Percentiles rank a stretch among this genome's conserved stretches.
These are phyloP conservation scores for Straminergon stramineum DNA, from an alignment of 225 moss, liverwort and hornwort species.

Conservation along the genomic window DNA sequence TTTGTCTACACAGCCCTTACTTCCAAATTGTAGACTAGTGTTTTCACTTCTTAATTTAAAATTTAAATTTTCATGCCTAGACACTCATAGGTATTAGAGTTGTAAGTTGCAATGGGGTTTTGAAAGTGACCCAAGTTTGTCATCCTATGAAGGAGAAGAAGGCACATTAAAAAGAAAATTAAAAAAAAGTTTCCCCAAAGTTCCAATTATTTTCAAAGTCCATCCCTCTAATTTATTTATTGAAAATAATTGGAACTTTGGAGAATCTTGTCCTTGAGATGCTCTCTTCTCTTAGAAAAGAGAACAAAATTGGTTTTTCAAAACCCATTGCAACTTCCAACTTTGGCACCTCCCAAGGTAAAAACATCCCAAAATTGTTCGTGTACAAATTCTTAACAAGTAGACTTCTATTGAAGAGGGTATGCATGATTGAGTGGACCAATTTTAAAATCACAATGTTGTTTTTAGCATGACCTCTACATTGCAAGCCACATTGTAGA, in stretches of 20 bases:
- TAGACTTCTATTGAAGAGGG: neutral
- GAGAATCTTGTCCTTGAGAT: neutral
- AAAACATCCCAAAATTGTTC: neutral
- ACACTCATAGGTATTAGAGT: neutral
- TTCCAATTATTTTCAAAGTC: neutral
- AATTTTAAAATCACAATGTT: too few species aligned
- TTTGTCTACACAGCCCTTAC: neutral
- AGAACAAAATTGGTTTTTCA: neutral
- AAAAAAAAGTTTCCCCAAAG: neutral
- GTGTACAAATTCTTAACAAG: neutral
- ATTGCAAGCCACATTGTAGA: too few species aligned
- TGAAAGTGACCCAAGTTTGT: neutral
- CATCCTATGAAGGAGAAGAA: fast-evolving
- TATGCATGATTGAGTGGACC: too few species aligned
- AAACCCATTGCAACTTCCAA: neutral
- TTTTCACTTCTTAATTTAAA: neutral
- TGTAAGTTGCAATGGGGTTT: neutral
- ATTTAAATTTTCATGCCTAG: too few species aligned
- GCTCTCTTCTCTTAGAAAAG: fast-evolving
- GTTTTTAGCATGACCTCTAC: too few species aligned
- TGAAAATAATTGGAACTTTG: fast-evolving
- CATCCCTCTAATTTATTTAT: fast-evolving
- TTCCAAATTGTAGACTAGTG: neutral
- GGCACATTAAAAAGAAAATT: neutral
- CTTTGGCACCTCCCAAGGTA: fast-evolving